Conservation (phyloP, 2,329 filamentous ascomycete species). For the Aspergillus thermomutatus region DNA sequence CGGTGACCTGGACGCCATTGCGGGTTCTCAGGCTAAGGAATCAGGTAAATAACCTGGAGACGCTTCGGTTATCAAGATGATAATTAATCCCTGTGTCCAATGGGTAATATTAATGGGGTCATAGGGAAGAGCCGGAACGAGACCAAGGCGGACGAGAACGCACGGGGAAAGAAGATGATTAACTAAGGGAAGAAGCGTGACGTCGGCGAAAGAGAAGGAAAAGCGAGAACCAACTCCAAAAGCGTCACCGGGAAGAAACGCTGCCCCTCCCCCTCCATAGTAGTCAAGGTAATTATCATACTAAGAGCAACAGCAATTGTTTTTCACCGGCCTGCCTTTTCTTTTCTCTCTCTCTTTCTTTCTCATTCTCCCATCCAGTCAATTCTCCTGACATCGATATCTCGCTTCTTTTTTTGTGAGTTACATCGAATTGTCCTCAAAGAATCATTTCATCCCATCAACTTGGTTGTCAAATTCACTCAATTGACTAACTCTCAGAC, state of each 20-base stretch:
- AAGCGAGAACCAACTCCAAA: conserved; percentile 19
- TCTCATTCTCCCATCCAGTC: conserved; percentile 11
- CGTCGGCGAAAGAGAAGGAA: conserved; percentile 25
- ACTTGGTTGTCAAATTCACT: conserved; percentile 5
- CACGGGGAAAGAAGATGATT: conserved; percentile 3
- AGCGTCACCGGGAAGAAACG: conserved; percentile 30
- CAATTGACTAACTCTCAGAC: conserved; percentile 19
- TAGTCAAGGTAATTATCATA: background rate
- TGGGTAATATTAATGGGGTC: background rate
- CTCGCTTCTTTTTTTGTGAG: conserved; percentile 10
- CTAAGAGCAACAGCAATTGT: background rate
- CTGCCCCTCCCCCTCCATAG: conserved; percentile 25
- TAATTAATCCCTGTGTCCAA: background rate
- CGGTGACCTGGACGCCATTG: conserved; percentile 36
- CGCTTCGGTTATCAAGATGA: background rate
- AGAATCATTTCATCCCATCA: background rate
- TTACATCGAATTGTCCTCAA: background rate
- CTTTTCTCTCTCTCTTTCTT: conserved; percentile 15
- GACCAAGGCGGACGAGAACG: conserved; percentile 11
- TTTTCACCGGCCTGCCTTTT: conserved; percentile 25
- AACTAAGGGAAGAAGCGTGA: conserved; percentile 22
- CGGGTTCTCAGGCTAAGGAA: conserved; percentile 1
- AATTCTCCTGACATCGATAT: conserved; percentile 8
- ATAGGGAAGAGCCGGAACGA: conserved; percentile 37
- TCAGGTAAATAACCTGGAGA: background rate